A percentile compares a stretch with the other conserved stretches of the same genome.
phyloP scores from a whole-genome alignment of 2,329 filamentous ascomycete species.

The Colletotrichum liriopes region DNA sequence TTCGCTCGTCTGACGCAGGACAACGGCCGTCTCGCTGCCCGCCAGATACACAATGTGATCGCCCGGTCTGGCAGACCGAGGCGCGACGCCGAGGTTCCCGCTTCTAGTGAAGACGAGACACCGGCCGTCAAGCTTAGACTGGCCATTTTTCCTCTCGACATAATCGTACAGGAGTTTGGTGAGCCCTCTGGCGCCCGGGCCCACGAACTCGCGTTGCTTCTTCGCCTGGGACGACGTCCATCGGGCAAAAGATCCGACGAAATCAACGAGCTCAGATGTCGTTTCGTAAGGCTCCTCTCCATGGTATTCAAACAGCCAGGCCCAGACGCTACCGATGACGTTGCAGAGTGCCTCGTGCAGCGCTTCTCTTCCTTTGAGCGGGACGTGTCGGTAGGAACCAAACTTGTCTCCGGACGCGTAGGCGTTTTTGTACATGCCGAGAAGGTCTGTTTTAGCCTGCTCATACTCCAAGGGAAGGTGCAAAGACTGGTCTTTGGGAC shows the following conservation, averaged over 20 bases:
- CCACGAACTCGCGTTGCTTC: constrained; percentile 10
- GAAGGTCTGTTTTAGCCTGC: neutral
- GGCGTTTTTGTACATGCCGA: neutral
- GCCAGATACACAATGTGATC: constrained; percentile 11
- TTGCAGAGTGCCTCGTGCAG: constrained; percentile 2
- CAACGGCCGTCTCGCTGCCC: neutral
- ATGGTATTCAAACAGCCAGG: neutral
- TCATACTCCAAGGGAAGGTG: neutral
- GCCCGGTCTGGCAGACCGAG: neutral
- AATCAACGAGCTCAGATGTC: neutral
- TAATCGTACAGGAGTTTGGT: neutral
- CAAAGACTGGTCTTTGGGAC: too few species aligned
- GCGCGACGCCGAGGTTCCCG: neutral
- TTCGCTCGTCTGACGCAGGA: neutral
- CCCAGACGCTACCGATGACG: neutral
- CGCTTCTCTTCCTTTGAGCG: constrained; percentile 11
- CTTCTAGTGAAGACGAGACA: neutral
- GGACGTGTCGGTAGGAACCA: constrained; percentile 10
- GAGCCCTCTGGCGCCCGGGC: neutral
- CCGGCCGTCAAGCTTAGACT: neutral
- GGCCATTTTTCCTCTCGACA: neutral
- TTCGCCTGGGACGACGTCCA: constrained; percentile 11
- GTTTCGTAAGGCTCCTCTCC: neutral
- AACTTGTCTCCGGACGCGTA: constrained; percentile 15
- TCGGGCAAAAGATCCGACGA: neutral